Percentiles rank a stretch among this genome's conserved stretches.
Evolutionary conservation across 768 basidiomycete genomes (phyloP).

Genomic region (Stropharia rugosoannulata): DNA sequence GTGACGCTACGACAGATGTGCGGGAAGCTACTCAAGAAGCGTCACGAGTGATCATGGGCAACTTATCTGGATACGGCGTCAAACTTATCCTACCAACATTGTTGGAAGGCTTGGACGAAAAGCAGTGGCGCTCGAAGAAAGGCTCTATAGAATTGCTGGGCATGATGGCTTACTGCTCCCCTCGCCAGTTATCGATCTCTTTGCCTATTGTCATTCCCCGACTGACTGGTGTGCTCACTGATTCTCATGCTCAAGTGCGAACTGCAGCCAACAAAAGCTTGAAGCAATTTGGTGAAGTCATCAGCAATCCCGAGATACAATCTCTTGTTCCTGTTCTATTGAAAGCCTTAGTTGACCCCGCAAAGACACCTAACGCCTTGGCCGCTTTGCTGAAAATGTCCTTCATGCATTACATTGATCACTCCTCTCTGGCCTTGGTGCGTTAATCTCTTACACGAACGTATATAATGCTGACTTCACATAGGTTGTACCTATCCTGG

Average conservation of each 20-base stretch:
- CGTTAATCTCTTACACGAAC: conserved; percentile 4
- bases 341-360: conserved; percentile 94
- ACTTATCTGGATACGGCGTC: conserved; percentile 92
- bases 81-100: conserved; percentile 92
- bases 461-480: neutral
- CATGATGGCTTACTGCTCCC: conserved; percentile 99
- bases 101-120: conserved; percentile 90
- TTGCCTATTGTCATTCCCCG: conserved; percentile 95
- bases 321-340: conserved; percentile 84
- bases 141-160: conserved; percentile 96
- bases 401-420: conserved; percentile 97
- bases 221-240: conserved; percentile 92
- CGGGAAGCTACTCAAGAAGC: conserved; percentile 94
- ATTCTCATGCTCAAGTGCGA: conserved; percentile 96
- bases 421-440: conserved; percentile 91
- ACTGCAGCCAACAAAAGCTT: conserved; percentile 90
- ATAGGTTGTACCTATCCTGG: conserved; percentile 92
- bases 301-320: conserved; percentile 96
- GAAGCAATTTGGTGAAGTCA: conserved; percentile 98
- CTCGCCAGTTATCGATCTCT: conserved; percentile 90
- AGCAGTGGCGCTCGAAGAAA: conserved; percentile 97
- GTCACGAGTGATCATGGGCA: conserved; percentile 91
- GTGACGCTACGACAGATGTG: conserved; percentile 84
- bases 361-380: conserved; percentile 84
- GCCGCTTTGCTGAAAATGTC: conserved; percentile 88